Conservation (phyloP, 352 stramenopile genomes). For the Pythium scleroteichum region DNA sequence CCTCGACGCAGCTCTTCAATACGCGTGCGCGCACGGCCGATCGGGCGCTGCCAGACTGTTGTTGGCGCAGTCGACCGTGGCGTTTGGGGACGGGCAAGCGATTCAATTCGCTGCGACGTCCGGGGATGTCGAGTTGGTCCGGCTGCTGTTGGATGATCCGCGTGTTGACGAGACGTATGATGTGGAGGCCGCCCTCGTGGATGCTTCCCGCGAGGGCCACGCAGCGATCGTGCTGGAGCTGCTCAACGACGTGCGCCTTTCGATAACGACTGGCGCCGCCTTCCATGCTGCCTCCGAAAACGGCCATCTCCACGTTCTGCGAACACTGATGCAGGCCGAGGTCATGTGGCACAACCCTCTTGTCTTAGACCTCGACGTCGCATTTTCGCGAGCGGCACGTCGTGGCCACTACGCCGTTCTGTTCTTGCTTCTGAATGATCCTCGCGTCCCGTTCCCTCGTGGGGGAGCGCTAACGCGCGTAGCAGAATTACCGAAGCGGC, state of each 20-base stretch:
- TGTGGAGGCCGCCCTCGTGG: conserved; percentile 21
- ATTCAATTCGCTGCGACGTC: conserved; percentile 27
- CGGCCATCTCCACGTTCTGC: conserved; percentile 13
- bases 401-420: conserved; percentile 18
- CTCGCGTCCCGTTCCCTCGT: conserved; percentile 1
- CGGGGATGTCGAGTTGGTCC: conserved; percentile 11
- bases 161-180: conserved; percentile 11
- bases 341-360: conserved; percentile 1
- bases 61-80: background rate
- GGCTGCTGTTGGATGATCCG: conserved; percentile 16
- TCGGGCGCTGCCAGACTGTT: conserved; percentile 8
- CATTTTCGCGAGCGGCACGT: background rate
- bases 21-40: conserved; percentile 28
- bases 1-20: conserved; percentile 26
- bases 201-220: conserved; percentile 24
- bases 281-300: conserved; percentile 18
- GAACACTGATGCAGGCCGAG: conserved; percentile 2
- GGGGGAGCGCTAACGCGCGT: conserved; percentile 9
- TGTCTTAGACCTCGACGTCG: conserved; percentile 7
- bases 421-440: conserved; percentile 13
- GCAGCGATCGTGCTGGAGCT: conserved; percentile 5
- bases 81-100: conserved; percentile 12
- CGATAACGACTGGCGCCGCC: conserved; percentile 11
- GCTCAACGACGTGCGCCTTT: conserved; percentile 10
- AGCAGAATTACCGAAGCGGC: conserved; percentile 15